Base-by-base conservation (phyloP, 257 asterid genomes). In the Nicotiana otophora region DNA sequence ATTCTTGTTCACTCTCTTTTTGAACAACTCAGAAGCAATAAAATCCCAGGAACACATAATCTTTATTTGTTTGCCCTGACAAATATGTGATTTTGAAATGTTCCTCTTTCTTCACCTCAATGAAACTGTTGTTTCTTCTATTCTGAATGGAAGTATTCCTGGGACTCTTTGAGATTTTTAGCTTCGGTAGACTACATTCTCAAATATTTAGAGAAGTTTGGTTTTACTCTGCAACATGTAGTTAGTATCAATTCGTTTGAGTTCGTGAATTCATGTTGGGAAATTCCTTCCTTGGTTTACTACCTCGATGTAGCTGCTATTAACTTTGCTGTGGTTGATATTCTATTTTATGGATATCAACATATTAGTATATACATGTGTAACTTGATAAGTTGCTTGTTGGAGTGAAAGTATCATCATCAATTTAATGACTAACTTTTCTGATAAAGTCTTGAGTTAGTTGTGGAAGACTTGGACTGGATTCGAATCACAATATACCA, bases 1-100 rank as follows among this genome's bases (percentile, higher is more conserved):
- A 74, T 74, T 74, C 15, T 4, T 74, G 80, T 26, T 74, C 42
- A 74, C 30, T 15, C 16, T 48, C 80, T 74, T 48, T 51, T 48
- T 74, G 63, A 74, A 74, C 62, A 74, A 74, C 63, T 74, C 63
- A 12, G 4, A 74, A 74, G 80, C 53, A 51, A 51, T 48, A 74
- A 74, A 74, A 46, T 42, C 61, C 12, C 62, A 7, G 61, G 58
- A 69, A 2, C 48, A 74, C 57, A 42, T 42, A 42, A 42, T 42
- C 48, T 42, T 53, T 53, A 54, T 70, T 70, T 70, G 34, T 15
- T 70, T 70, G 58, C 78, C 19, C 10, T 20, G 20, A 11, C 77
- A 70, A 39, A n/a, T 70, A 70, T 70, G n/a, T 70, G 78, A 36
- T 4, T 10, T 34, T 28, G 54, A 19, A 68, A 36, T 68, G 77